These are phyloP conservation scores for Macrocystidia cucumis DNA, from an alignment of 1,284 basidiomycete genomes.

Conservation along the genomic window DNA sequence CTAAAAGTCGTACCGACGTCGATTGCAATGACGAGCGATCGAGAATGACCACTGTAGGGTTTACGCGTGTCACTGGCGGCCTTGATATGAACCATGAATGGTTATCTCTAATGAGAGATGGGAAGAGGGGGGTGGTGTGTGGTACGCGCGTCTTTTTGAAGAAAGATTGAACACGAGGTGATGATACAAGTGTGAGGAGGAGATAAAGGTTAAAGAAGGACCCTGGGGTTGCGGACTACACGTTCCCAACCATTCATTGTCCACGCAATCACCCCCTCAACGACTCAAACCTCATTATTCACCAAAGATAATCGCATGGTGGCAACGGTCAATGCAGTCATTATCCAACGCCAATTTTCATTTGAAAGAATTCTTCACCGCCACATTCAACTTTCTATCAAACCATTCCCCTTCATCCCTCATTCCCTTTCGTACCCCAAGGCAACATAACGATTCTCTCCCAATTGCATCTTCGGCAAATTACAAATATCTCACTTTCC, in stretches of 20 bases:
- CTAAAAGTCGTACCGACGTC: slow-evolving; percentile 74
- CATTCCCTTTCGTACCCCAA: slow-evolving; percentile 13
- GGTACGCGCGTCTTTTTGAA: too few relatives aligned
- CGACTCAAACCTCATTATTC: too few relatives aligned
- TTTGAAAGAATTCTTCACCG: slow-evolving; percentile 49
- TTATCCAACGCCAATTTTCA: slow-evolving; percentile 44
- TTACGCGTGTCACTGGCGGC: slow-evolving; percentile 52
- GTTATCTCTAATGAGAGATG: too few relatives aligned
- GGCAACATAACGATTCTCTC: slow-evolving; percentile 11
- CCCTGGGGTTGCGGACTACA: too few relatives aligned
- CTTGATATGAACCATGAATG: slow-evolving; percentile 26
- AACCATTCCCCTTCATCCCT: slow-evolving; percentile 30
- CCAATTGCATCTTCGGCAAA: slow-evolving; percentile 14
- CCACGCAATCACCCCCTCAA: too few relatives aligned
- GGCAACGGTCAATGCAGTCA: slow-evolving; percentile 27
- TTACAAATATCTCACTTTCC: slow-evolving; percentile 13
- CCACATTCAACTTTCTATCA: slow-evolving; percentile 53
- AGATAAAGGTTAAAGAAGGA: too few relatives aligned
- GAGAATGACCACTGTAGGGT: slow-evolving; percentile 54
- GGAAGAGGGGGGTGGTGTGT: too few relatives aligned
- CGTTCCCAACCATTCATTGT: too few relatives aligned
- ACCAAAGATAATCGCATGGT: too few relatives aligned
- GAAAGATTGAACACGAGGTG: too few relatives aligned
- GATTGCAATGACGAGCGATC: slow-evolving; percentile 65
- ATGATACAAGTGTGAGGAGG: background rate